These are phyloP conservation scores for Pugionium dolabratum DNA, from an alignment of 345 rosid species.

Conservation along the genomic window DNA sequence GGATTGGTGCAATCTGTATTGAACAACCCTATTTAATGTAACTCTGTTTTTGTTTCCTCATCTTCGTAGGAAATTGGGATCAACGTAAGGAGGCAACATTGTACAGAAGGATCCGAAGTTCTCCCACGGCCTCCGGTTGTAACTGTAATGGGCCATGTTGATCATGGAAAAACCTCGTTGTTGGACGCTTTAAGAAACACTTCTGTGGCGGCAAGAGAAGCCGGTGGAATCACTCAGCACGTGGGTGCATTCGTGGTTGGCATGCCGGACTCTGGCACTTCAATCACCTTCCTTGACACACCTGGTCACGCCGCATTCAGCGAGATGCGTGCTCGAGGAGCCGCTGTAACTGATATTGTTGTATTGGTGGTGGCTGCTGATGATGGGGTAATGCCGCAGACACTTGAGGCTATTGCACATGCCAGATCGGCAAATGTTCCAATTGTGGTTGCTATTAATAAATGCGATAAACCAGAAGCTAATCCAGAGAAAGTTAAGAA, in stretches of 20 bases:
- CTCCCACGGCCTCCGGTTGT: constrained; percentile 79
- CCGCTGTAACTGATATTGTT: constrained; percentile 90
- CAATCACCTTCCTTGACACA: constrained; percentile 90
- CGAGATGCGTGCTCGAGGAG: constrained; percentile 96
- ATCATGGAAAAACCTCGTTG: constrained; percentile 95
- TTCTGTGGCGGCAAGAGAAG: constrained; percentile 86
- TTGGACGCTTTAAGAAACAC: constrained; percentile 86
- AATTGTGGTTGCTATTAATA: constrained; percentile 84
- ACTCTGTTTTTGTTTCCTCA: constrained; percentile 15
- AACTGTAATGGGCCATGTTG: constrained; percentile 97
- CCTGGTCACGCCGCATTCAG: constrained; percentile 98
- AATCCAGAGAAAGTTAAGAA: constrained; percentile 75
- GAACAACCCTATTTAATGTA: neutral
- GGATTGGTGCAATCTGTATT: too few relatives aligned
- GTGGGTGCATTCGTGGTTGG: constrained; percentile 88
- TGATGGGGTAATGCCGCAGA: constrained; percentile 99
- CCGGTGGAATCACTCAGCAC: constrained; percentile 98
- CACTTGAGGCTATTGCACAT: constrained; percentile 84
- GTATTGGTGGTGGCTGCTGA: constrained; percentile 96
- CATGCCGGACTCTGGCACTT: constrained; percentile 77
- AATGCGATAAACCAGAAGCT: constrained; percentile 90
- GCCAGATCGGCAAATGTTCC: constrained; percentile 90
- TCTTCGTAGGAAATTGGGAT: constrained; percentile 73
- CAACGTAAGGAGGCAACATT: constrained; percentile 70
- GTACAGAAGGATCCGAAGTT: constrained; percentile 65